Base-by-base conservation (phyloP, 2,329 filamentous ascomycete genomes). In the Beauveria bassiana region DNA sequence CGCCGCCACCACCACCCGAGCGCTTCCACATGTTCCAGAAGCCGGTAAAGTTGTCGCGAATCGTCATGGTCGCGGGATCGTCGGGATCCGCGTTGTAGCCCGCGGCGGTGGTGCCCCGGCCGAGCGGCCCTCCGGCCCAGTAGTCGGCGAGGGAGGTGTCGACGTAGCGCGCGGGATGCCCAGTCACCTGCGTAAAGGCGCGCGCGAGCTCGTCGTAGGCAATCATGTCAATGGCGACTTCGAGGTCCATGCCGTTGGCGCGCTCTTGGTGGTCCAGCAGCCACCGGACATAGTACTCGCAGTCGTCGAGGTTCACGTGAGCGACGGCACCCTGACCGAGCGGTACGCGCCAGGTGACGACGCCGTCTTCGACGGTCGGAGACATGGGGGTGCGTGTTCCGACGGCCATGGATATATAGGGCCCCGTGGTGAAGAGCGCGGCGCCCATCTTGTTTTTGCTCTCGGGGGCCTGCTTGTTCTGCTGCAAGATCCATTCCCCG, bases 21-120 rank as follows among this genome's bases (percentile, higher is more conserved):
- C 74, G 59, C 51, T 70, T 74, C 71, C 75, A 83, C 58, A 77
- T 62, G 61, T 74, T 78, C 77, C 79, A 83, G 65, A 79, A 83
- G 0, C 75, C 79, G 0, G 75, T 76, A 64, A 84, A 84, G 65
- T 83, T 84, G 51, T 79, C 67, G 40, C 69, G 68, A 5, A 78
- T 61, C 1, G 67, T 79, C 74, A 76, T 72, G 3, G 68, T 71
- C 1, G 69, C 70, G 3, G 71, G 66, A 28, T 74, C 71, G 0
- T 26, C 53, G 3, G 62, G 62, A 42, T 72, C 70, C 0, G 72
- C 69, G 52, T 73, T 75, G 46, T 77, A 75, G 0, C 72, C 78
- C 2, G 75, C 70, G 0, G 75, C 67, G 0, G 7, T 20, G n/a
- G 70, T 64, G 1, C 65, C 63, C 42, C 61, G 65, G 10, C 61